These are phyloP conservation scores for Syzygium syzygioides DNA, from an alignment of 441 rosid species.

Conservation along the genomic window DNA sequence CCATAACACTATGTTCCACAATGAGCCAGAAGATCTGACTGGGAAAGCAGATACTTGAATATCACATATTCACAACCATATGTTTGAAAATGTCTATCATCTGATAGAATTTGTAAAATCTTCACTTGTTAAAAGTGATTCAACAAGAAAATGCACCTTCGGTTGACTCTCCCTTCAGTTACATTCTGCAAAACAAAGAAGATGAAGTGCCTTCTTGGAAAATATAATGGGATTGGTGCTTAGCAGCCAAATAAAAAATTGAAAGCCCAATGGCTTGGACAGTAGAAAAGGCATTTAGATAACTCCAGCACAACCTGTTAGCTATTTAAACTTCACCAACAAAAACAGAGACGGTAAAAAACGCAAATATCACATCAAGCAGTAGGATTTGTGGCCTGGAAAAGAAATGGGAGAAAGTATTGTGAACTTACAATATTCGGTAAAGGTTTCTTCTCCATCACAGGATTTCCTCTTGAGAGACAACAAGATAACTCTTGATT, in stretches of 20 bases:
- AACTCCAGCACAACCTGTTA: background rate
- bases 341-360: background rate
- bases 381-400: background rate
- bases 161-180: background rate
- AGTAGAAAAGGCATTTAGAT: background rate
- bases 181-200: background rate
- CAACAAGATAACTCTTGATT: conserved; percentile 56
- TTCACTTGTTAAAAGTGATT: background rate
- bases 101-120: background rate
- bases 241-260: background rate
- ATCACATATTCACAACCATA: background rate
- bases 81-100: background rate
- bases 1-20: background rate
- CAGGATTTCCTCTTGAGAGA: conserved; percentile 58
- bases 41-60: background rate
- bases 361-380: background rate
- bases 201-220: background rate
- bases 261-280: background rate
- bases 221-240: background rate
- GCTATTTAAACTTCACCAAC: background rate
- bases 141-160: background rate
- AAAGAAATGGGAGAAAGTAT: background rate
- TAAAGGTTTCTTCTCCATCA: conserved; percentile 33
- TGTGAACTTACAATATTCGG: conserved; percentile 37
- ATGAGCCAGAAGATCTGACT: background rate